These are phyloP conservation scores for Psilocybe azurescens DNA, from an alignment of 768 basidiomycete species.

Conservation along the genomic window DNA sequence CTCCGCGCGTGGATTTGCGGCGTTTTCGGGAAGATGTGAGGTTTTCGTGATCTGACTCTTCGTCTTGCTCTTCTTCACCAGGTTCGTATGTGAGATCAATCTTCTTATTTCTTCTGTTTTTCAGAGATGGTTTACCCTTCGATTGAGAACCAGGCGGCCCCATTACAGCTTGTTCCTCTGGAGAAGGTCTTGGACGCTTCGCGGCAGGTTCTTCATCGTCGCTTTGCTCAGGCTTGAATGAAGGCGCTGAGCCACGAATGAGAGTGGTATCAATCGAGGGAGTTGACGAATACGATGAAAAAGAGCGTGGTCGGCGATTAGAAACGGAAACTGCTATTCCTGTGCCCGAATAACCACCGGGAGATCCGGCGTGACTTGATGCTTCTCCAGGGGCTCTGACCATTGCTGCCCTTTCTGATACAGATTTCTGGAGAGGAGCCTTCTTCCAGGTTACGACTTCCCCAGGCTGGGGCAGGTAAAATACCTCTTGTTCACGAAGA, in stretches of 20 bases:
- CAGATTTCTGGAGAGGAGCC: slow-evolving; percentile 20
- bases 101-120: slow-evolving; percentile 31
- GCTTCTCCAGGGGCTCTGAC: slow-evolving; percentile 21
- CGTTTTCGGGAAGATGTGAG: slow-evolving; percentile 19
- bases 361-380: slow-evolving; percentile 30
- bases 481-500: slow-evolving; percentile 68
- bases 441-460: slow-evolving; percentile 41
- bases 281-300: slow-evolving; percentile 33
- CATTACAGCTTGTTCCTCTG: slow-evolving; percentile 26
- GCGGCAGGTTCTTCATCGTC: slow-evolving; percentile 29
- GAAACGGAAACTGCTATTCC: slow-evolving; percentile 24
- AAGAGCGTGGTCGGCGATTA: slow-evolving; percentile 27
- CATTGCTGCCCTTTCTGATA: slow-evolving; percentile 20
- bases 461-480: slow-evolving; percentile 59
- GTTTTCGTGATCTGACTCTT: slow-evolving; percentile 31
- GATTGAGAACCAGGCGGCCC: slow-evolving; percentile 21
- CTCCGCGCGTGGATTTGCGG: slow-evolving; percentile 30
- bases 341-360: slow-evolving; percentile 10
- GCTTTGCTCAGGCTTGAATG: slow-evolving; percentile 31
- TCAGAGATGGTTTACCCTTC: slow-evolving; percentile 20
- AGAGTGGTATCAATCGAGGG: slow-evolving; percentile 33
- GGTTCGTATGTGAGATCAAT: slow-evolving; percentile 45
- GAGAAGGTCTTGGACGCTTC: slow-evolving; percentile 32
- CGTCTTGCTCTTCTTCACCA: slow-evolving; percentile 29
- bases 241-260: slow-evolving; percentile 16